These are phyloP conservation scores for Sporobolomyces phaffii DNA, from an alignment of 768 basidiomycete species.

Conservation along the genomic window DNA sequence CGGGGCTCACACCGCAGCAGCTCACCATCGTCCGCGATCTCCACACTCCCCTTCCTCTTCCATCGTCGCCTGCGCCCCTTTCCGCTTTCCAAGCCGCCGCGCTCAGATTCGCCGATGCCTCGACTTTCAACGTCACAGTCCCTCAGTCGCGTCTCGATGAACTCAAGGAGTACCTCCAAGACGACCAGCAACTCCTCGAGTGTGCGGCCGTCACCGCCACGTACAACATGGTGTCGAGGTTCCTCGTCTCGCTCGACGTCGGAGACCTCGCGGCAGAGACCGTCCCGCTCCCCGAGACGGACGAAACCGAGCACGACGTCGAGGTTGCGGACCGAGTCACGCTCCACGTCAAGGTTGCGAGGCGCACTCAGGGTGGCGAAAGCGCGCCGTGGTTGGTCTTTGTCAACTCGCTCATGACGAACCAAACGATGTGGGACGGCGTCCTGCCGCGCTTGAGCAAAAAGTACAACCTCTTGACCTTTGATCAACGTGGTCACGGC, in stretches of 20 bases:
- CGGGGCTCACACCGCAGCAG: slow-evolving; percentile 56
- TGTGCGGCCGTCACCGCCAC: slow-evolving; percentile 50
- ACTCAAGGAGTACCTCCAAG: slow-evolving; percentile 47
- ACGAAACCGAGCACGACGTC: slow-evolving; percentile 32
- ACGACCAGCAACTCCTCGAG: slow-evolving; percentile 52
- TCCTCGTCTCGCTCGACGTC: slow-evolving; percentile 59
- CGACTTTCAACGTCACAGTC: slow-evolving; percentile 53
- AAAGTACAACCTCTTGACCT: slow-evolving; percentile 45
- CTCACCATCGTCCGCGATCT: slow-evolving; percentile 56
- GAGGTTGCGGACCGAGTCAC: slow-evolving; percentile 35
- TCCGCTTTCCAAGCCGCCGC: slow-evolving; percentile 54
- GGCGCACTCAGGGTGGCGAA: slow-evolving; percentile 11
- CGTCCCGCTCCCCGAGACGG: slow-evolving; percentile 38
- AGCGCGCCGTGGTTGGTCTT: slow-evolving; percentile 43
- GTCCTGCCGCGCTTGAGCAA: slow-evolving; percentile 41
- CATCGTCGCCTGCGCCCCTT: slow-evolving; percentile 46
- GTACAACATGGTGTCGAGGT: slow-evolving; percentile 68
- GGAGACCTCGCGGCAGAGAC: slow-evolving; percentile 50
- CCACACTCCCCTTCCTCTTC: slow-evolving; percentile 47
- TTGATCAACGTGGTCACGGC: slow-evolving; percentile 47
- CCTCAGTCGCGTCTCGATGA: slow-evolving; percentile 49
- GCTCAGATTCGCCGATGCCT: slow-evolving; percentile 58
- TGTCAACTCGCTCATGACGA: slow-evolving; percentile 47
- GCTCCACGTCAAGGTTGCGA: slow-evolving; percentile 32
- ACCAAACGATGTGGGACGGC: slow-evolving; percentile 45